These are phyloP conservation scores for Rubia balearica DNA, from an alignment of 305 asterid genomes.

Conservation along the genomic window DNA sequence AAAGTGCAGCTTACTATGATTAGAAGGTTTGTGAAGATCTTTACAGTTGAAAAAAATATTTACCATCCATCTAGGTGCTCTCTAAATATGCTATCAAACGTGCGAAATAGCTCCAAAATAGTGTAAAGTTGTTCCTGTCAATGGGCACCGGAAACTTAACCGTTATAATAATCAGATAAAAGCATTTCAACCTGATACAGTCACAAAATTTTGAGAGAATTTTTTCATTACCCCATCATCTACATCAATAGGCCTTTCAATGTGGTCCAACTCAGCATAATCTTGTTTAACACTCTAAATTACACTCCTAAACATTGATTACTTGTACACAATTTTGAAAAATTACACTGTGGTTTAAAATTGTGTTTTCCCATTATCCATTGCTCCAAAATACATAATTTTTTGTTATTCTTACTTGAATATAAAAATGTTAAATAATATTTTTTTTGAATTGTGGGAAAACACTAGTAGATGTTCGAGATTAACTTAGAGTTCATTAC, in stretches of 20 bases:
- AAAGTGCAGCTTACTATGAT: background rate
- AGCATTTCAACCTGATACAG: conserved; percentile 9
- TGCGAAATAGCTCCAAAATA: conserved; percentile 96
- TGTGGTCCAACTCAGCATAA: conserved; percentile 90
- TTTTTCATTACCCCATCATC: conserved; percentile 89
- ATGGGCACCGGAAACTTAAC: conserved; percentile 23
- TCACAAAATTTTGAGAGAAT: conserved; percentile 15
- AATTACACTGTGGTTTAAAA: too few species aligned
- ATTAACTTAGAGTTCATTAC: too few species aligned
- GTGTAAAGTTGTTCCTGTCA: conserved; percentile 87
- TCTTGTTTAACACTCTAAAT: too few species aligned
- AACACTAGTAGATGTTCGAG: too few species aligned
- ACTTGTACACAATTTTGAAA: too few species aligned
- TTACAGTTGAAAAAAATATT: conserved; percentile 15
- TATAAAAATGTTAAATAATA: too few species aligned
- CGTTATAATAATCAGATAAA: conserved; percentile 8
- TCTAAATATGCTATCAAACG: conserved; percentile 80
- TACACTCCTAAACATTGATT: too few species aligned
- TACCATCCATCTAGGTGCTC: conserved; percentile 99
- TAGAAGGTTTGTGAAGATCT: conserved; percentile 9
- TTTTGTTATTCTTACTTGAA: too few species aligned
- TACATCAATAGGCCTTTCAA: conserved; percentile 81
- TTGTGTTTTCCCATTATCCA: too few species aligned
- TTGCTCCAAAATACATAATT: too few species aligned
- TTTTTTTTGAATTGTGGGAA: too few species aligned